These are phyloP conservation scores for Candida loeiensis DNA, from an alignment of 805 yeast genomes.

Conservation along the genomic window DNA sequence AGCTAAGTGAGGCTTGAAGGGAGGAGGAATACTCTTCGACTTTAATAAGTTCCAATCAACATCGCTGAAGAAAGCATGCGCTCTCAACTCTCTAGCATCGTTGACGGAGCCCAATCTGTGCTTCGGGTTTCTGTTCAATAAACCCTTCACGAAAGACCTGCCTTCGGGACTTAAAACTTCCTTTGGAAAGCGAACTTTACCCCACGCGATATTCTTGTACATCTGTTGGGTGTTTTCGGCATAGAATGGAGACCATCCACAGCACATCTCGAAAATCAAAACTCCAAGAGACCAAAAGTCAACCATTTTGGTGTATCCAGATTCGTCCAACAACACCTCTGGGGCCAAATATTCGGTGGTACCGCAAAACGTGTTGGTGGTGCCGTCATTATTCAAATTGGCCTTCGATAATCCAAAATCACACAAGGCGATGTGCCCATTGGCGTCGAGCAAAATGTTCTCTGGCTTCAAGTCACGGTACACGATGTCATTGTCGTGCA, in stretches of 20 bases:
- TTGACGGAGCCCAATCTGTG: conserved; percentile 89
- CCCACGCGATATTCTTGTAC: conserved; percentile 98
- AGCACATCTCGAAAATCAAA: conserved; percentile 96
- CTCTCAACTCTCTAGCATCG: conserved; percentile 89
- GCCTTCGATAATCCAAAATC: conserved; percentile 97
- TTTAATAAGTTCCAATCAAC: conserved; percentile 83
- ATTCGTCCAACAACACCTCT: conserved; percentile 89
- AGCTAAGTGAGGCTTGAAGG: conserved; percentile 89
- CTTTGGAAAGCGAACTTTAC: conserved; percentile 95
- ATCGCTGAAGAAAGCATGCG: conserved; percentile 88
- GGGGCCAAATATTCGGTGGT: conserved; percentile 98
- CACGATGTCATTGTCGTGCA: conserved; percentile 93
- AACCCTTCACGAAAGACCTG: conserved; percentile 90
- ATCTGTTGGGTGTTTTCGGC: conserved; percentile 98
- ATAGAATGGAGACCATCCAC: conserved; percentile 99
- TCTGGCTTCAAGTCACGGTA: conserved; percentile 97
- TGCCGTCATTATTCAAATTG: conserved; percentile 76
- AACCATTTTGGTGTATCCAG: conserved; percentile 97
- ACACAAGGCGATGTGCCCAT: conserved; percentile 95
- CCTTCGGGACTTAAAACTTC: conserved; percentile 93
- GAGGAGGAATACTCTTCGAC: conserved; percentile 87
- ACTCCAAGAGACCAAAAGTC: conserved; percentile 99
- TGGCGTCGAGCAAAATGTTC: conserved; percentile 90
- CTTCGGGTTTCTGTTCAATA: conserved; percentile 90
- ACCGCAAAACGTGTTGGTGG: conserved; percentile 97